Evolutionary conservation across 148 eudicot genomes (phyloP).

Genomic region (Cornus kousa): DNA sequence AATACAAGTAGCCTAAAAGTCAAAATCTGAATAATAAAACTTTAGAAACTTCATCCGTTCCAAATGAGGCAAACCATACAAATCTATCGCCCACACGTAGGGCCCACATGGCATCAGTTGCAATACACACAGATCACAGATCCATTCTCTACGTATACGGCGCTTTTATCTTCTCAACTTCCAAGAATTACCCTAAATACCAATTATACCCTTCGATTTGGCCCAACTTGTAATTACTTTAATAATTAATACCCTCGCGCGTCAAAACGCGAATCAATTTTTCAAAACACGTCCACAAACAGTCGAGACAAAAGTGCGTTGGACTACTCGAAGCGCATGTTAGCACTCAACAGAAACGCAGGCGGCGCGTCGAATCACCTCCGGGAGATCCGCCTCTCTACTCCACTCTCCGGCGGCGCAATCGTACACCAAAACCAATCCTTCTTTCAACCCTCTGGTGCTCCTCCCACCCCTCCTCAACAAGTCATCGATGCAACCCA

Average conservation of each 20-base stretch:
- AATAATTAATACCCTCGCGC: neutral
- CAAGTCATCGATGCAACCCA: slow-evolving; percentile 65
- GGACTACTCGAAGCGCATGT: neutral
- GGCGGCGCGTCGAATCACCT: slow-evolving; percentile 59
- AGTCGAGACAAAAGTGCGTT: neutral
- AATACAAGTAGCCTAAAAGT: no score
- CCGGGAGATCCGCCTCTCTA: slow-evolving; percentile 65
- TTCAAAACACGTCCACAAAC: neutral
- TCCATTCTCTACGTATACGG: no score
- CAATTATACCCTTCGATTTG: no score
- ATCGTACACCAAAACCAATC: slow-evolving; percentile 66
- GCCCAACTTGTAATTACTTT: no score
- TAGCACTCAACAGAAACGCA: slow-evolving; percentile 72
- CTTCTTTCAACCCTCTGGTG: slow-evolving; percentile 50
- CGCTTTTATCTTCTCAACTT: no score
- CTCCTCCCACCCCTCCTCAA: slow-evolving; percentile 59
- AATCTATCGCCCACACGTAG: no score
- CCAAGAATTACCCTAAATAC: no score
- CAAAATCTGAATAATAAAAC: no score
- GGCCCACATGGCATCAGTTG: no score
- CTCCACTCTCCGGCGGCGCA: slow-evolving; percentile 66
- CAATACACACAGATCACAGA: no score
- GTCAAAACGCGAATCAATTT: neutral
- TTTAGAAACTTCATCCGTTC: no score
- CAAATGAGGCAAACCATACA: no score